Evolutionary conservation across 176 grass and related monocot species (phyloP).

Genomic region (Eremochloa ophiuroides): DNA sequence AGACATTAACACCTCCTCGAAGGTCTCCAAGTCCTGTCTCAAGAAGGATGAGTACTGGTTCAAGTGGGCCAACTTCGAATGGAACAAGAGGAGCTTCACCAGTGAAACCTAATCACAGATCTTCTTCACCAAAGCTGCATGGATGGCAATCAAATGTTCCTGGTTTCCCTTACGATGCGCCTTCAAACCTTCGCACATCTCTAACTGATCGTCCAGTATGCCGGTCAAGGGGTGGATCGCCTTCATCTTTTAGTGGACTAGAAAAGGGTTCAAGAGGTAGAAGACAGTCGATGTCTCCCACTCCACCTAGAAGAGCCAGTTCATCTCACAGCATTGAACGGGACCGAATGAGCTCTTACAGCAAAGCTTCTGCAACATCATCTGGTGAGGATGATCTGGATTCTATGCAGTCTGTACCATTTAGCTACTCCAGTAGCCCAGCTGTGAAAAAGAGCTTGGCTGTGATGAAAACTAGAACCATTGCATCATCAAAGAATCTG

Average conservation of each 20-base stretch:
- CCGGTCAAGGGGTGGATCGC: constrained; percentile 64
- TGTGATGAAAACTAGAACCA: constrained; percentile 59
- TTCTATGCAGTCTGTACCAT: constrained; percentile 52
- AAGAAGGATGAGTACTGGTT: constrained; percentile 73
- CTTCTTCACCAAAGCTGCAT: constrained; percentile 66
- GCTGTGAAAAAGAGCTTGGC: constrained; percentile 53
- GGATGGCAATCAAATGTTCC: constrained; percentile 72
- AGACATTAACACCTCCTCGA: constrained; percentile 50
- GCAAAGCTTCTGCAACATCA: constrained; percentile 64
- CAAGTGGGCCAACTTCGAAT: constrained; percentile 30
- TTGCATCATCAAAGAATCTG: constrained; percentile 71
- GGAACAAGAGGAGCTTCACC: constrained; percentile 69
- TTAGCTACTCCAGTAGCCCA: constrained; percentile 45
- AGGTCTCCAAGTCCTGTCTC: constrained; percentile 72
- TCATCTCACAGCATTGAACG: constrained; percentile 67
- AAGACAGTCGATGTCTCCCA: constrained; percentile 85
- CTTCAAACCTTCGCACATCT: constrained; percentile 84
- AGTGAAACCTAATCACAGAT: constrained; percentile 50
- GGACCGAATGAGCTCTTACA: constrained; percentile 60
- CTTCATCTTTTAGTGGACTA: constrained; percentile 48
- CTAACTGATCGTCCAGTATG: constrained; percentile 58
- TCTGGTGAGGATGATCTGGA: constrained; percentile 87
- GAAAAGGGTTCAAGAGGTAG: constrained; percentile 57
- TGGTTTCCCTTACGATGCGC: constrained; percentile 66
- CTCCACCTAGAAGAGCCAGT: constrained; percentile 72